Evolutionary conservation across 768 basidiomycete genomes (phyloP).

Genomic region (Rhizopogon vesiculosus): DNA sequence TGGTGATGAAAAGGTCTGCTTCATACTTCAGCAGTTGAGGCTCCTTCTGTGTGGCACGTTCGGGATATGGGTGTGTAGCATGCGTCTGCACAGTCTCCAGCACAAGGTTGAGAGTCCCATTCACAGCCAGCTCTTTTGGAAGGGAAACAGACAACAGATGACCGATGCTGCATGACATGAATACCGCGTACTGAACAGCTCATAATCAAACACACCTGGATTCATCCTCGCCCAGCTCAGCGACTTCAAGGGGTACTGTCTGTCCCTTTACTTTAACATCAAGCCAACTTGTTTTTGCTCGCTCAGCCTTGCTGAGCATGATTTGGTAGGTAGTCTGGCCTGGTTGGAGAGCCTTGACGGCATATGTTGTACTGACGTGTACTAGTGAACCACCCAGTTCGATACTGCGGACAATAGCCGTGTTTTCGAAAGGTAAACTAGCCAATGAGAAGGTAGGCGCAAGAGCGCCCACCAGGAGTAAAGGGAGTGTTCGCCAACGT

Average conservation of each 20-base stretch:
- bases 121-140: slow-evolving; percentile 52
- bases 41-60: slow-evolving; percentile 66
- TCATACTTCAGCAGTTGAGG: slow-evolving; percentile 77
- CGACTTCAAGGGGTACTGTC: slow-evolving; percentile 43
- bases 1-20: slow-evolving; percentile 75
- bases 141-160: slow-evolving; percentile 60
- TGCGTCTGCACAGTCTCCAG: slow-evolving; percentile 78
- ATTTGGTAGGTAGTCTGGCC: slow-evolving; percentile 62
- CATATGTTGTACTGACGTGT: slow-evolving; percentile 85
- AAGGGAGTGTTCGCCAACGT: slow-evolving; percentile 41
- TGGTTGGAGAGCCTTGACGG: slow-evolving; percentile 66
- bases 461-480: slow-evolving; percentile 40
- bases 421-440: slow-evolving; percentile 73
- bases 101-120: slow-evolving; percentile 69
- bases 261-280: slow-evolving; percentile 80
- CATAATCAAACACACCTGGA: slow-evolving; percentile 41
- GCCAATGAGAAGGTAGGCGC: slow-evolving; percentile 35
- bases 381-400: slow-evolving; percentile 89
- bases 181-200: slow-evolving; percentile 10
- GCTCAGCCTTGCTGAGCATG: slow-evolving; percentile 60
- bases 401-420: slow-evolving; percentile 81
- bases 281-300: slow-evolving; percentile 66
- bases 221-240: slow-evolving; percentile 43
- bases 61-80: slow-evolving; percentile 72
- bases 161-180: slow-evolving; percentile 33